Evolutionary conservation across 441 rosid species (phyloP), one percentile per base, ranked within the genome.

Genomic region (Jatropha multifida): DNA sequence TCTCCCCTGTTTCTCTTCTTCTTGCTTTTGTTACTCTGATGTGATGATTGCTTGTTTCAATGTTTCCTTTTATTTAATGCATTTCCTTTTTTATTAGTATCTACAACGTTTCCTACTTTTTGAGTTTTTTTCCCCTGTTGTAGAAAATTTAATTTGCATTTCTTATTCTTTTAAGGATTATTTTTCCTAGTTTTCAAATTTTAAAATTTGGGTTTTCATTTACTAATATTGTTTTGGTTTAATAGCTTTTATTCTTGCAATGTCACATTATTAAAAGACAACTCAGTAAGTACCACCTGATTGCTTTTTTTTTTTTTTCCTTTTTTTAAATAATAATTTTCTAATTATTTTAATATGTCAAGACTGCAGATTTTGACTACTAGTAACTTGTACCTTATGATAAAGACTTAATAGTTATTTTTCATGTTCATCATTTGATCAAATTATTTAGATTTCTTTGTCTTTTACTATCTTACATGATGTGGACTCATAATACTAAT

Each of bases 381-480:
- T 49, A 56, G 67, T 52, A 68, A 15, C 37, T n/a, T 49, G 78
- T 62, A 20, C 67, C 32, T 41, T 59, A 10, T 74, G 78, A 74
- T 51, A 51, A 40, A 37, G 80, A 77, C 78, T 51, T 18, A 7
- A 13, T 27, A 7, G 5, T 48, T 48, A 20, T 0, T 32, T 27
- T 65, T 61, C 48, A 41, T 20, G 44, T 42, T 56, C 13, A 58
- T 46, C 40, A 66, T 38, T 81, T 68, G 42, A 52, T 61, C 62
- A 27, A 32, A 71, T 61, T 54, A 55, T 77, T 7, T 60, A 66
- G 52, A 62, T 64, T 61, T 56, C 14, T 63, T 76, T 65, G 75
- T 65, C 60, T 80, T 62, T 67, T 71, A 48, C 32, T 32, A 32
- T 32, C 69, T 64, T 69, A 4, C 32, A 37, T 71, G 69, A 81